These are phyloP conservation scores for Fusarium illudens DNA, from an alignment of 2,329 filamentous ascomycete species.

Conservation along the genomic window DNA sequence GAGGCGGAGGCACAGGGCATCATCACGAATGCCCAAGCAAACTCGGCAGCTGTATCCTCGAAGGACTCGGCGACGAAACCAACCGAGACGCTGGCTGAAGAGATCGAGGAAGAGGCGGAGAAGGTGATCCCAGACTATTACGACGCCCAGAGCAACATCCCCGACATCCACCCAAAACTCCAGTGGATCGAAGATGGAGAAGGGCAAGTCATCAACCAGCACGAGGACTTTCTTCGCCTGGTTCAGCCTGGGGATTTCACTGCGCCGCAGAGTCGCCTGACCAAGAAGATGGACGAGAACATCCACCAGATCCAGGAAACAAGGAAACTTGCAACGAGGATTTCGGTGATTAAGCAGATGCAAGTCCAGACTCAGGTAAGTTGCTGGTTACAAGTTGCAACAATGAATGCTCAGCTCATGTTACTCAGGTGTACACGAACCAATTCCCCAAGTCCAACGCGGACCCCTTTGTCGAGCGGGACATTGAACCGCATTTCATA, in stretches of 20 bases:
- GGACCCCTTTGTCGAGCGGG: slow-evolving; percentile 85
- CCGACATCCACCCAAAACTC: slow-evolving; percentile 79
- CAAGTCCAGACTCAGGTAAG: slow-evolving; percentile 93
- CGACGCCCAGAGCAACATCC: slow-evolving; percentile 83
- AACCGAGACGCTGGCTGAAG: slow-evolving; percentile 86
- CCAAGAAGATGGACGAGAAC: slow-evolving; percentile 86
- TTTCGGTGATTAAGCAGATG: slow-evolving; percentile 99
- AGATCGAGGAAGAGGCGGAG: slow-evolving; percentile 90
- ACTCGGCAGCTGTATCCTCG: slow-evolving; percentile 51
- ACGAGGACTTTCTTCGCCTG: slow-evolving; percentile 83
- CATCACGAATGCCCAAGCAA: slow-evolving; percentile 48
- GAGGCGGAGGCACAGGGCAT: slow-evolving; percentile 65
- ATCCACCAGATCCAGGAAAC: slow-evolving; percentile 97
- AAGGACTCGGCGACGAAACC: slow-evolving; percentile 58
- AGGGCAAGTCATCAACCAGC: slow-evolving; percentile 87
- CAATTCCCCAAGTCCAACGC: slow-evolving; percentile 97
- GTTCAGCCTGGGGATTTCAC: slow-evolving; percentile 79
- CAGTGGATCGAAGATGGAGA: slow-evolving; percentile 91
- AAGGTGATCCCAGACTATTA: slow-evolving; percentile 93
- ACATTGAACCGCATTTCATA: slow-evolving; percentile 88
- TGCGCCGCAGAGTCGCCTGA: slow-evolving; percentile 76
- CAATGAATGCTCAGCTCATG: slow-evolving; percentile 15
- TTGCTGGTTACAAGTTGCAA: background rate
- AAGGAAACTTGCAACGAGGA: slow-evolving; percentile 93
- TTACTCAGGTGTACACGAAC: slow-evolving; percentile 84